Conservation (phyloP, 2,329 filamentous ascomycete species). For the Diaporthe sp. region DNA sequence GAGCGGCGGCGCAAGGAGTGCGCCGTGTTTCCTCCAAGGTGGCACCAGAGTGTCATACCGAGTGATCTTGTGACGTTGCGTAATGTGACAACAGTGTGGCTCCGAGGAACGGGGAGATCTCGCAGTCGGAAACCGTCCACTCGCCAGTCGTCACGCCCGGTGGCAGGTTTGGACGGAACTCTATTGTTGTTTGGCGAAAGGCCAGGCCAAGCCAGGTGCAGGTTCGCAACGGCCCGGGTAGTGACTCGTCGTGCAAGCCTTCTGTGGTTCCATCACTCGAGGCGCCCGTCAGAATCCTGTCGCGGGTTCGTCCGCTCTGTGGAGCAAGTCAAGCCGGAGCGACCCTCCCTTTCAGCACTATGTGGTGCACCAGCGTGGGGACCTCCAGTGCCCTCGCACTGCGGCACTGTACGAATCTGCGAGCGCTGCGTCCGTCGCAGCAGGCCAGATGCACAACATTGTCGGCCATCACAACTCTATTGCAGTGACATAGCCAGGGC, state of each 20-base stretch:
- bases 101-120: slow-evolving; percentile 2
- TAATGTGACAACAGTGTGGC: slow-evolving; percentile 7
- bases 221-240: slow-evolving; percentile 20
- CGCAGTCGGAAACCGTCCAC: neutral
- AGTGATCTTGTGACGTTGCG: slow-evolving; percentile 22
- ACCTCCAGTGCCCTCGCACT: slow-evolving; percentile 18
- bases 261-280: slow-evolving; percentile 35
- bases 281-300: slow-evolving; percentile 27
- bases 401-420: slow-evolving; percentile 16
- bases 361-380: slow-evolving; percentile 13
- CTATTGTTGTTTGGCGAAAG: slow-evolving; percentile 5
- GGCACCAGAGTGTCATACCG: neutral
- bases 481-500: slow-evolving; percentile 31
- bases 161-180: slow-evolving; percentile 22
- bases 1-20: slow-evolving; percentile 1
- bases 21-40: slow-evolving; percentile 4
- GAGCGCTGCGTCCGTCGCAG: slow-evolving; percentile 1
- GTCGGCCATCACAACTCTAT: slow-evolving; percentile 24
- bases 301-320: slow-evolving; percentile 39
- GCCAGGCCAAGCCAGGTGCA: slow-evolving; percentile 12
- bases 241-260: slow-evolving; percentile 22
- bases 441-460: slow-evolving; percentile 39
- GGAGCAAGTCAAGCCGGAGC: slow-evolving; percentile 25
- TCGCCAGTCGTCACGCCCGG: neutral
- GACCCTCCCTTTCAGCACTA: slow-evolving; percentile 27